Conservation (phyloP, 192 early-diverging fungal species). For the Irineochytrium annulatum region DNA sequence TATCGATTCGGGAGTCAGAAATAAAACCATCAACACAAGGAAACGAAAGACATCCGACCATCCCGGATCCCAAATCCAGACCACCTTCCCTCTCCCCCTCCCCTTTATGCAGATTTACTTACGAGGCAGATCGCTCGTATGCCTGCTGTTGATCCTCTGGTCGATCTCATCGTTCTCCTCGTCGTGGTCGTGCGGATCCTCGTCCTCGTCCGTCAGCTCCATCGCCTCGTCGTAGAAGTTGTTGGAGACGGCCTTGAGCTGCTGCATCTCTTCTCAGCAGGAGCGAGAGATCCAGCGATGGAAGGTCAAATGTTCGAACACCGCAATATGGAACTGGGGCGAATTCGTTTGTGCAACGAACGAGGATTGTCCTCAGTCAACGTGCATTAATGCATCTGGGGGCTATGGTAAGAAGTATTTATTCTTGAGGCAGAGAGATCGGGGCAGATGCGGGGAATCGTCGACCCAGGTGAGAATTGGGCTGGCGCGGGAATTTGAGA, state of each 20-base stretch:
- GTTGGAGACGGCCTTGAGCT: conserved; percentile 32
- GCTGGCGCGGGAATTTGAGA: too few species aligned
- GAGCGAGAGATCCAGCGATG: too few species aligned
- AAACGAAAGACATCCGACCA: not conserved
- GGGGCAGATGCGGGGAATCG: too few species aligned
- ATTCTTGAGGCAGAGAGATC: too few species aligned
- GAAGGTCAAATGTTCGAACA: too few species aligned
- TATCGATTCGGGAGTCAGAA: not conserved
- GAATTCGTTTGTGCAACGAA: too few species aligned
- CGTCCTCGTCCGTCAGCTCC: conserved; percentile 33
- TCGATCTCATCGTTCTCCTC: conserved; percentile 19
- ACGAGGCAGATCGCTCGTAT: conserved; percentile 20
- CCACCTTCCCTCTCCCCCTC: not conserved
- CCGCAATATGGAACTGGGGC: too few species aligned
- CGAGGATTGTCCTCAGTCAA: too few species aligned
- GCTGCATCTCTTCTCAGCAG: too few species aligned
- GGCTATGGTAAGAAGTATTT: too few species aligned
- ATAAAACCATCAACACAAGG: not conserved
- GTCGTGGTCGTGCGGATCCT: conserved; percentile 29
- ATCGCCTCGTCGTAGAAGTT: conserved; percentile 45
- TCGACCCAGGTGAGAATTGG: too few species aligned
- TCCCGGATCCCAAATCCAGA: not conserved
- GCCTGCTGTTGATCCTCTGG: conserved; percentile 10
- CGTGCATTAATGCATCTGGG: too few species aligned
- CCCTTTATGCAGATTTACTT: not conserved